Conservation (phyloP, 2,329 filamentous ascomycete species). For the Penicillium sp. region DNA sequence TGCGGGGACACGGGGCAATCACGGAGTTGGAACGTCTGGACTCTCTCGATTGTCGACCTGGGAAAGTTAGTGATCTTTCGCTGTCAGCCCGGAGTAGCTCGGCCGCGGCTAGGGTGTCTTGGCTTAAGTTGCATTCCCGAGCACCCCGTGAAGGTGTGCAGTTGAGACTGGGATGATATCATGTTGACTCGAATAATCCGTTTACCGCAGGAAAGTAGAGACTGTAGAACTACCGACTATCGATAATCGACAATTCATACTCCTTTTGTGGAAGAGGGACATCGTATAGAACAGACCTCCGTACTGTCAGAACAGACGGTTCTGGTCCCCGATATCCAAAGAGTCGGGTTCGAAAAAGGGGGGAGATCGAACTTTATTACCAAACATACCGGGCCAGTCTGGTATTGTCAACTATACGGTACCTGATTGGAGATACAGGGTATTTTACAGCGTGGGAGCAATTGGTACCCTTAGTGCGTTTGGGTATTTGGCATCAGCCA, state of each 20-base stretch:
- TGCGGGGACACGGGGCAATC: slow-evolving; percentile 1
- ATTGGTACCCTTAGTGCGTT: too few relatives aligned
- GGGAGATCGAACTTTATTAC: not conserved
- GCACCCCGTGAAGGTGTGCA: not conserved
- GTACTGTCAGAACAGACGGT: not conserved
- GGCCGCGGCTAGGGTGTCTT: slow-evolving; percentile 13
- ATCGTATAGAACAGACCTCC: too few relatives aligned
- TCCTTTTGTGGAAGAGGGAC: too few relatives aligned
- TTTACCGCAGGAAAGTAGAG: not conserved
- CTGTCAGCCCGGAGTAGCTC: slow-evolving; percentile 13
- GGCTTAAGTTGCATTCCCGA: slow-evolving; percentile 1
- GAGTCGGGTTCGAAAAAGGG: not conserved
- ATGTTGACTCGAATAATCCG: not conserved
- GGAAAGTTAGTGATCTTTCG: not conserved
- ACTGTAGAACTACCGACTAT: too few relatives aligned
- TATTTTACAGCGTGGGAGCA: too few relatives aligned
- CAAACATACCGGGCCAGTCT: not conserved
- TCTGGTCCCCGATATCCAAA: not conserved
- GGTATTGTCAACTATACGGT: not conserved
- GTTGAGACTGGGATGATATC: slow-evolving; percentile 4
- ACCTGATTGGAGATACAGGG: too few relatives aligned
- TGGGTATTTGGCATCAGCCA: too few relatives aligned
- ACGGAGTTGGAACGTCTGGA: not conserved
- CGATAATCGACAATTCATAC: too few relatives aligned
- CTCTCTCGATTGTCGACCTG: not conserved